Evolutionary conservation across 148 eudicot genomes (phyloP).

Genomic region (Simmondsia chinensis): DNA sequence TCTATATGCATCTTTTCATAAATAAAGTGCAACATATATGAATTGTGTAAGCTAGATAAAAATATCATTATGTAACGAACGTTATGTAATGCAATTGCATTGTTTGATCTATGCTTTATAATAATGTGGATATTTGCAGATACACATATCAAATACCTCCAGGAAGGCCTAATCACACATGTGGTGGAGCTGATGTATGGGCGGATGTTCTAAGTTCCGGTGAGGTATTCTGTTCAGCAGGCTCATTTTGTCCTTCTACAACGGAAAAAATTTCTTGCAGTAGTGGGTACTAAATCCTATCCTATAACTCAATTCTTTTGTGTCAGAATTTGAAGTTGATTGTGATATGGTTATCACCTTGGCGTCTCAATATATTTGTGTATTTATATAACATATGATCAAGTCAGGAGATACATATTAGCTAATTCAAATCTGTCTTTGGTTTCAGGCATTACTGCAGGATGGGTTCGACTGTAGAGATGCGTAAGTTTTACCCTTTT

Average conservation of each 20-base stretch:
- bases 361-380: not conserved
- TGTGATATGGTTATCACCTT: not conserved
- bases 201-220: conserved; percentile 44
- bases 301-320: conserved; percentile 5
- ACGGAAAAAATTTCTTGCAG: conserved; percentile 38
- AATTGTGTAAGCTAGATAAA: no score
- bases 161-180: conserved; percentile 60
- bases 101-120: no score
- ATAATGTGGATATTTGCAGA: conserved; percentile 61
- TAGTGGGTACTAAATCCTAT: conserved; percentile 46
- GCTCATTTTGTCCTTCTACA: conserved; percentile 84
- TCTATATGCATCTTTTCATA: no score
- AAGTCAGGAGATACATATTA: not conserved
- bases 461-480: conserved; percentile 59
- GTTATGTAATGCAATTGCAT: no score
- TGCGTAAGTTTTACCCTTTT: conserved; percentile 40
- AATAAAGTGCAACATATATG: no score
- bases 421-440: conserved; percentile 5
- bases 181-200: conserved; percentile 96
- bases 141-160: conserved; percentile 81
- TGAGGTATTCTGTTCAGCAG: conserved; percentile 74
- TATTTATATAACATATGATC: no score
- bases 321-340: no score
- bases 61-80: no score
- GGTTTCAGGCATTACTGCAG: conserved; percentile 75